Conservation (phyloP, 495 filamentous ascomycete genomes). For the Talaromyces proteolyticus region DNA sequence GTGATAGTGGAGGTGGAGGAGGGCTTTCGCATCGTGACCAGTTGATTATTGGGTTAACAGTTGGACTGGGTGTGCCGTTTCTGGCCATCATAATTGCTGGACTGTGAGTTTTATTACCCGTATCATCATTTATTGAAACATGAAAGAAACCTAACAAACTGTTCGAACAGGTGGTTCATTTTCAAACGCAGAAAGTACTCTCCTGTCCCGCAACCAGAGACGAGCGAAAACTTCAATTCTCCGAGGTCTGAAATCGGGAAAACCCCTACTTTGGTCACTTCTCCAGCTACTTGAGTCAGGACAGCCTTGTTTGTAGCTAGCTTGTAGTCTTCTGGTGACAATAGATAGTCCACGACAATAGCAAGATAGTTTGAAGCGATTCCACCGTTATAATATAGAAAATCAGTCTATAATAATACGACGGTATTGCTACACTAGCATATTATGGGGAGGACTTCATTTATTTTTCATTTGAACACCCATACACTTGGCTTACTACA, state of each 20-base stretch:
- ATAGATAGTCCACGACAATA: neutral
- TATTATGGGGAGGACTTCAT: no score
- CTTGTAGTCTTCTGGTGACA: neutral
- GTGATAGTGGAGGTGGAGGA: neutral
- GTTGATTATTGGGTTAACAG: slow-evolving; percentile 35
- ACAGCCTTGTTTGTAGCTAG: neutral
- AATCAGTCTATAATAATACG: no score
- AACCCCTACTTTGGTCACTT: neutral
- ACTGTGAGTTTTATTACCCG: slow-evolving; percentile 8
- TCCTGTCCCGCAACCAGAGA: neutral
- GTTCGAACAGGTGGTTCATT: neutral
- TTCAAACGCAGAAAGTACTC: neutral
- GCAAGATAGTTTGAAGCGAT: no score
- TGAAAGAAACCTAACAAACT: neutral
- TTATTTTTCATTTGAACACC: no score
- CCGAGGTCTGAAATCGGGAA: neutral
- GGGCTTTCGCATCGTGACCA: slow-evolving; percentile 12
- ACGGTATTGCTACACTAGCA: no score
- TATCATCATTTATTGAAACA: neutral
- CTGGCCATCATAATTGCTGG: slow-evolving; percentile 22
- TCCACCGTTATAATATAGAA: no score
- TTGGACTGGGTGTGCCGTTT: slow-evolving; percentile 36
- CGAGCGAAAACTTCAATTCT: neutral
- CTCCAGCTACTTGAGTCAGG: neutral
- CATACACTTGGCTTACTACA: no score